Evolutionary conservation across 495 filamentous ascomycete species (phyloP), one percentile per base, ranked within the genome.

Genomic region (Cryomyces antarcticus): DNA sequence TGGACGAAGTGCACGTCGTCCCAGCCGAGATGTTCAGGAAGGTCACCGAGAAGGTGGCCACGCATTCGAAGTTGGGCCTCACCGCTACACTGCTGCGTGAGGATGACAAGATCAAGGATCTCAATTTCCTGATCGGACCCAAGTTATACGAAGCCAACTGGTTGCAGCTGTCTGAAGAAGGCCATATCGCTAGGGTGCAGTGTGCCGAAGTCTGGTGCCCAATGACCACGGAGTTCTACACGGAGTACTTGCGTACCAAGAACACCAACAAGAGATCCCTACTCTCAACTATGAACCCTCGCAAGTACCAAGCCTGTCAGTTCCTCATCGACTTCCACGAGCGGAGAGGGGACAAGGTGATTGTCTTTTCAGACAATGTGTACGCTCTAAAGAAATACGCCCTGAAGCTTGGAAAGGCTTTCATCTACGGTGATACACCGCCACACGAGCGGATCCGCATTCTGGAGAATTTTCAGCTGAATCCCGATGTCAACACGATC

Each of bases 131-230:
- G 52, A 96, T 97, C 58, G 89, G 89, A 0, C 89, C 89, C 4
- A 97, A 97, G 54, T 69, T 97, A 1, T 97, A 93, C 60, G 89
- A 97, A 57, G 89, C 89, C 28, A 97, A 97, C 58, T 97, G 89
- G 89, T 94, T 96, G 82, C 88, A 97, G 58, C 72, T 97, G 36
- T 86, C 87, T 0, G 82, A 95, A 46, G 82, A 94, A 59, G 89
- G 89, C 10, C 89, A 96, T 57, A 97, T 97, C 54, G 89, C 89
- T 36, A 84, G 83, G 51, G 89, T 97, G 1, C 89, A 97, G 53
- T 97, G 89, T 60, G 89, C 89, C 38, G 89, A 97, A 56, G 89
- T 97, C 28, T 97, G 89, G 89, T 97, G 89, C 57, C 88, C 87
- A 6, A 97, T 97, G 89, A 93, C 89, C 0, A 84, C 85, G 5